A percentile compares a stretch with the other conserved stretches of the same genome.
Conservation (phyloP, 2,329 filamentous ascomycete genomes). For the Phyllosticta citriasiana region DNA sequence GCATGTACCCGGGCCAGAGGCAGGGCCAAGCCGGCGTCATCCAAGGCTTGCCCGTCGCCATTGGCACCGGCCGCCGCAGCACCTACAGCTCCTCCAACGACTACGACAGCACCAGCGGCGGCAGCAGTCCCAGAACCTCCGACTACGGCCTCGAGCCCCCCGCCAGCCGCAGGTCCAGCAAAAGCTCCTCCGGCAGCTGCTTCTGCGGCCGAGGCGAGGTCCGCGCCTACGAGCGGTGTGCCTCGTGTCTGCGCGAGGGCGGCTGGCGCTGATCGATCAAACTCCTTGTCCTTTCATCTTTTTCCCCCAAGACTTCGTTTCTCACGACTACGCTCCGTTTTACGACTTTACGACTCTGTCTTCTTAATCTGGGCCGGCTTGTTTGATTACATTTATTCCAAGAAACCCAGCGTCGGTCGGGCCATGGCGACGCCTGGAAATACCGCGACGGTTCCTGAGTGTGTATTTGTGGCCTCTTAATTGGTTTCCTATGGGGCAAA, state of each 20-base stretch:
- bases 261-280: constrained; percentile 20
- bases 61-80: constrained; percentile 48
- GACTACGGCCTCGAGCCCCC: constrained; percentile 34
- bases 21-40: constrained; percentile 44
- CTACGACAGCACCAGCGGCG: constrained; percentile 44
- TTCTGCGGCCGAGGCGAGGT: constrained; percentile 30
- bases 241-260: constrained; percentile 31
- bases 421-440: background rate
- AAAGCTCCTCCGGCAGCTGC: constrained; percentile 22
- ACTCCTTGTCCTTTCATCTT: background rate
- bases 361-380: background rate
- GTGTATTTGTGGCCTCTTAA: background rate
- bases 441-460: background rate
- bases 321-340: background rate
- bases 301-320: background rate
- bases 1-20: constrained; percentile 60
- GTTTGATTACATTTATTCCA: background rate
- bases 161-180: constrained; percentile 22
- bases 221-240: constrained; percentile 33
- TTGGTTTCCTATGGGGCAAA: background rate
- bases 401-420: background rate
- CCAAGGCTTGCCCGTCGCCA: constrained; percentile 54
- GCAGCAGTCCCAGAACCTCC: constrained; percentile 43
- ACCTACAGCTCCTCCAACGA: constrained; percentile 36
- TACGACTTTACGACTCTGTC: background rate